Conservation (phyloP, 2,329 filamentous ascomycete genomes). For the Penicillium sp. region DNA sequence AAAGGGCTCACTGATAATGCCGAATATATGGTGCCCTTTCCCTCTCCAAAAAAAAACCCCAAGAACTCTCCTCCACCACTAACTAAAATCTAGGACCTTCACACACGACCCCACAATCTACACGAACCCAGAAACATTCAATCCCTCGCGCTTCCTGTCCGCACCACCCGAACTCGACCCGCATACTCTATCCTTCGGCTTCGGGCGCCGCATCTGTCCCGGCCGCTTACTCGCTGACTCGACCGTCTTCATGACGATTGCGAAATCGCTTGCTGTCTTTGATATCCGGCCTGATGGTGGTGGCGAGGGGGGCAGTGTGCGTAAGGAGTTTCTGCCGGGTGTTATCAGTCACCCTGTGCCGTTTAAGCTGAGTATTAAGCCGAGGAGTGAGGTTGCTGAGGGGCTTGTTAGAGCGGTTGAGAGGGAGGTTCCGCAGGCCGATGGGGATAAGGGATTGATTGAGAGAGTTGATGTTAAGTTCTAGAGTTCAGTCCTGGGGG, state of each 20-base stretch:
- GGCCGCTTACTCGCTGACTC: conserved; percentile 5
- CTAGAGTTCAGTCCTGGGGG: neutral
- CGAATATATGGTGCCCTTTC: conserved; percentile 17
- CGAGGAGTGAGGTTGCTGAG: conserved; percentile 2
- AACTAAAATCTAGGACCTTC: conserved; percentile 1
- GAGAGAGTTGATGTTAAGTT: neutral
- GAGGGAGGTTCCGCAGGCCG: conserved; percentile 8
- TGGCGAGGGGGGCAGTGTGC: neutral
- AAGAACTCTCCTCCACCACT: neutral
- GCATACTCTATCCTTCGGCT: conserved; percentile 10
- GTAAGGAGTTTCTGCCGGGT: neutral
- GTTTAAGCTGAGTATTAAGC: conserved; percentile 4
- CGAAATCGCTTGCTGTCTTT: conserved; percentile 7
- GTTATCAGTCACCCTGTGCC: conserved; percentile 18
- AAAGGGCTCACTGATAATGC: conserved; percentile 7
- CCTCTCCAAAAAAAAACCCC: too few species aligned
- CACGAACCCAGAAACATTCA: conserved; percentile 11
- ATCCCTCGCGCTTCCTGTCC: conserved; percentile 14
- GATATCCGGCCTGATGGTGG: neutral
- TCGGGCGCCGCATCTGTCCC: conserved; percentile 16
- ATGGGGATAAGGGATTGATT: neutral
- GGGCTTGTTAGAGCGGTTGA: neutral
- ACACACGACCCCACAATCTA: conserved; percentile 15
- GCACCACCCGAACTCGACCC: conserved; percentile 8
- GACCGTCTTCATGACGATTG: conserved; percentile 7